Base-by-base conservation (phyloP, 148 eudicot genomes). In the Arbutus unedo region DNA sequence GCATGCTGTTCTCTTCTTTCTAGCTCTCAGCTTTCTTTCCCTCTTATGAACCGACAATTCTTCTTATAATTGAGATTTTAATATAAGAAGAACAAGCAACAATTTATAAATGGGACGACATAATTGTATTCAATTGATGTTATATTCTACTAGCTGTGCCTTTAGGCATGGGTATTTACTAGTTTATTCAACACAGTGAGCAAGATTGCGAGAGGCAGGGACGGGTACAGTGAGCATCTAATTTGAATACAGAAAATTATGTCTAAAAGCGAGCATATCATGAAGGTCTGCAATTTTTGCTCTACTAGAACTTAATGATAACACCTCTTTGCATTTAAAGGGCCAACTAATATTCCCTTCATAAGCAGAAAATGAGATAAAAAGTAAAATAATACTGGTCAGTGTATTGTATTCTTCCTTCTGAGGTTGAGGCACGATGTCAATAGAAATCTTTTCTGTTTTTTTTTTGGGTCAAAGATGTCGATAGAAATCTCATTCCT, bases 341-440 rank as follows among this genome's bases (percentile, higher is more conserved):
- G 19, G 23, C 25, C 41, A 51, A 23, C 64, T 8, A 19, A 45
- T 72, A 8, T 19, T 72, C 76, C 6, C n/a, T 31, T 71, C 66
- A 23, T 78, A 55, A 48, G 21, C 11, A 14, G 56, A 79, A 79
- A 47, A 47, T 74, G 9, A n/a, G 38, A 74, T n/a, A 74, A 74
- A n/a, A n/a, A n/a, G n/a, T n/a, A n/a, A n/a, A 45, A 21, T 23
- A 43, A 18, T 16, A 72, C 15, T 5, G 7, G 50, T 45, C 23
- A 44, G 23, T 44, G 7, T 16, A 8, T 72, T 1, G 0, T 44
- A 44, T 43, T 18, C 76, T 43, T 18, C 8, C 41, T n/a, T 44
- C 8, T n/a, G 41, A 44, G 38, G 64, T 41, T 45, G 70, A 9
- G 13, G 19, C 19, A 78, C 1, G 53, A 78, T 43, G 31, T n/a